Conservation (phyloP, 1,139 yeast species). For the Hanseniaspora gamundiae region DNA sequence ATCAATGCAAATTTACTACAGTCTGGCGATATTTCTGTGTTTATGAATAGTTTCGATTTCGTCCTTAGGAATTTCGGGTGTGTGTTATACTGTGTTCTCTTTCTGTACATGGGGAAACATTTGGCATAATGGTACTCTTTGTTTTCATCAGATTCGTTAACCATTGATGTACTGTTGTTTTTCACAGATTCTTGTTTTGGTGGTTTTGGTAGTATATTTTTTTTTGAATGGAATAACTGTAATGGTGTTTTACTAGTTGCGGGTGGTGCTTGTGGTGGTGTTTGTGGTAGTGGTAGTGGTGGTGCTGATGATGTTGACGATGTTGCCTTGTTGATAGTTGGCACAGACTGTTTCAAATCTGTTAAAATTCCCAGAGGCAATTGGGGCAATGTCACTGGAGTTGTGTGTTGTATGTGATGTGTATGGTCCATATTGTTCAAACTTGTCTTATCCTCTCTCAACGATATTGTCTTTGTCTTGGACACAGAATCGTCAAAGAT, state of each 20-base stretch:
- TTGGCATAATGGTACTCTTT: conserved; percentile 59
- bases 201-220: neutral
- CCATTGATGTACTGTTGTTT: conserved; percentile 7
- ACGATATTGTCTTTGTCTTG: conserved; percentile 16
- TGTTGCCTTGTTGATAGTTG: no score
- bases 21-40: conserved; percentile 46
- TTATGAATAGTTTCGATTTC: conserved; percentile 38
- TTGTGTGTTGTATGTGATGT: neutral
- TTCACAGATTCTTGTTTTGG: conserved; percentile 7
- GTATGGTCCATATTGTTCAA: neutral
- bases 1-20: conserved; percentile 50
- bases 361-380: no score
- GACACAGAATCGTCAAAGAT: conserved; percentile 15
- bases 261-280: no score
- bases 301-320: neutral
- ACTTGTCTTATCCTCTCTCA: conserved; percentile 10
- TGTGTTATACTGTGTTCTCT: conserved; percentile 50
- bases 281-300: neutral
- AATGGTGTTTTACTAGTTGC: no score
- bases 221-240: no score
- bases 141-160: conserved; percentile 15
- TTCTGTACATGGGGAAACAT: conserved; percentile 75
- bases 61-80: conserved; percentile 41
- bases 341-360: no score
- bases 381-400: neutral